phyloP scores from a whole-genome alignment of 148 eudicot species.

The Selenicereus undatus region DNA sequence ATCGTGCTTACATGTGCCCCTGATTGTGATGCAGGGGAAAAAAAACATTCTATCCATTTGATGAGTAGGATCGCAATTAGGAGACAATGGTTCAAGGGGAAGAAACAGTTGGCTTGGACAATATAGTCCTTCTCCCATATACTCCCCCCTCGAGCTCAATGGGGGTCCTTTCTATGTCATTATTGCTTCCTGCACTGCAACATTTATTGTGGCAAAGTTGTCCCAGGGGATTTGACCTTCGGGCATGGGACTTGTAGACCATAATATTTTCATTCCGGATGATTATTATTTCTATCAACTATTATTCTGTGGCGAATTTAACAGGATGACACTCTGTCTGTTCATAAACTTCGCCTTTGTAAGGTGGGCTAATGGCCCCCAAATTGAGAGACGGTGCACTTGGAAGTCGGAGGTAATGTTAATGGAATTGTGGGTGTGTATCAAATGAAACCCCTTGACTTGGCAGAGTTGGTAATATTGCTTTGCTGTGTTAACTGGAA shows the following conservation, averaged over 20 bases:
- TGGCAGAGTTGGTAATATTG: background rate
- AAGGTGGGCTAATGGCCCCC: background rate
- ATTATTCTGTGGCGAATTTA: background rate
- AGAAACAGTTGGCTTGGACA: background rate
- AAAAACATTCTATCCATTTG: background rate
- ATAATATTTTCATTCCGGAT: slow-evolving; percentile 9
- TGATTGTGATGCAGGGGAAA: background rate
- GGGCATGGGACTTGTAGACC: slow-evolving; percentile 16
- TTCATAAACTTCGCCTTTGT: background rate
- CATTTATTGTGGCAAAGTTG: slow-evolving; percentile 11
- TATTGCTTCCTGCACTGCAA: slow-evolving; percentile 7
- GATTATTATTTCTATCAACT: background rate
- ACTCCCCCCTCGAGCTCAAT: background rate
- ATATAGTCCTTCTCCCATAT: slow-evolving; percentile 5
- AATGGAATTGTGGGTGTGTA: background rate
- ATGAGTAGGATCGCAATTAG: background rate
- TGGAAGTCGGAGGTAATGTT: background rate
- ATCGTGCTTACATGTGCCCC: background rate
- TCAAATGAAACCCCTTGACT: background rate
- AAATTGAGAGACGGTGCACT: background rate
- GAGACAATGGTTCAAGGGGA: slow-evolving; percentile 5
- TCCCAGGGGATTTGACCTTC: background rate
- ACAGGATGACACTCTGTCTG: background rate
- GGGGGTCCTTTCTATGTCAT: background rate
- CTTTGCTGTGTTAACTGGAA: background rate